Base-by-base conservation (phyloP, 106 monocot species). In the Allium fistulosum region DNA sequence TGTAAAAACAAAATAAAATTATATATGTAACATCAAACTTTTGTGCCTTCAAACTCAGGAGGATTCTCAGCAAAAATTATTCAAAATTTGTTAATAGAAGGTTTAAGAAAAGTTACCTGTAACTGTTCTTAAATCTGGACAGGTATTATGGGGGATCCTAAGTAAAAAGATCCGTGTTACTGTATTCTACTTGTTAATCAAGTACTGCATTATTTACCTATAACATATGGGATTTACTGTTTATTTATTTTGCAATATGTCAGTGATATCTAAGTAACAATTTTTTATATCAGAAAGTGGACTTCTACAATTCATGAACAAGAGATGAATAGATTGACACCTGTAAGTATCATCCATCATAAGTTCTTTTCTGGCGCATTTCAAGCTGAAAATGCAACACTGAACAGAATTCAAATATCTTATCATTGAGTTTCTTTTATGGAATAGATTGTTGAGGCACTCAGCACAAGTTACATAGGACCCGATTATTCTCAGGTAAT, bases 401-500 rank as follows among this genome's bases (percentile, higher is more conserved):
- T 66, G 22, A 59, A 51, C 7, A 37, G 16, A 61, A 46, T 28
- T 16, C 8, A 55, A 26, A 26, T 26, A 1, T 8, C 18, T 63
- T 7, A 51, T 58, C 69, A 50, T 57, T 49, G 17, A 56, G 61
- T 17, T 70, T 51, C 9, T 73, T 61, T 57, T 17, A 11, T 55
- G 17, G 58, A 70, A 69, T 70, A 99, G 97, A 92, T 99, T 76
- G 81, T 92, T 28, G 97, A 99, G 80, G 87, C 92, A 61, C 75
- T 99, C 56, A 83, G 89, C 73, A 72, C 75, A 49, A 76, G 87
- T 67, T 93, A 99, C 74, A 72, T 93, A 45, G 89, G 97, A 52
- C 92, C 97, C 71, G 92, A 99, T 71, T 99, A 99, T 75, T 89
- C 97, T 75, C 87, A 92, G 92, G 92, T 97, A 80, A 28, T 26